phyloP scores from a whole-genome alignment of 1,284 basidiomycete genomes.

The Prillingera fragicola region DNA sequence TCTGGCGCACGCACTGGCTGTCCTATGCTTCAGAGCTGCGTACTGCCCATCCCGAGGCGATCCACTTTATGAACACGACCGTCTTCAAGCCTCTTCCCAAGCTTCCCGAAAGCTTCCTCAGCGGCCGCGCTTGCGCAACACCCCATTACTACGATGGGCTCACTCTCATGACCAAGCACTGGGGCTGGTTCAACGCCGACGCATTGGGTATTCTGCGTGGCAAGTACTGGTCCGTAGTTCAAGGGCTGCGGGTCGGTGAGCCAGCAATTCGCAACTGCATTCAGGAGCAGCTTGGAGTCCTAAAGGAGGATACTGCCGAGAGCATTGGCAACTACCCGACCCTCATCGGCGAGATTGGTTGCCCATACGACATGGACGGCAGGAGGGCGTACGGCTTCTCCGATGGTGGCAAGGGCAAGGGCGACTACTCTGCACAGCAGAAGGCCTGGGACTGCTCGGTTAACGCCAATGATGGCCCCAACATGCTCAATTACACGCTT shows the following conservation, averaged over 20 bases:
- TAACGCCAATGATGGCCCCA: slow-evolving; percentile 79
- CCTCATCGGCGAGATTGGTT: slow-evolving; percentile 92
- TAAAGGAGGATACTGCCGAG: slow-evolving; percentile 61
- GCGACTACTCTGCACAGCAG: slow-evolving; percentile 74
- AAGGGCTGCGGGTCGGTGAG: slow-evolving; percentile 64
- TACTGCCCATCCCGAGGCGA: slow-evolving; percentile 69
- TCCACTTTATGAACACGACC: slow-evolving; percentile 86
- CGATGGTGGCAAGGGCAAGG: slow-evolving; percentile 64
- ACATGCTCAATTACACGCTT: slow-evolving; percentile 74
- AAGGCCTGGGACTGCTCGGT: slow-evolving; percentile 86
- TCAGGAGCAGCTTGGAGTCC: slow-evolving; percentile 73
- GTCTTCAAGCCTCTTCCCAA: slow-evolving; percentile 73
- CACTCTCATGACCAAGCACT: slow-evolving; percentile 65
- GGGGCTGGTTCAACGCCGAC: slow-evolving; percentile 89
- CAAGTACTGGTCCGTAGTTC: slow-evolving; percentile 62
- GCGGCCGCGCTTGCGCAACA: slow-evolving; percentile 69
- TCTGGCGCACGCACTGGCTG: slow-evolving; percentile 74
- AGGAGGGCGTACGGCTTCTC: slow-evolving; percentile 79
- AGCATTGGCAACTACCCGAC: slow-evolving; percentile 70
- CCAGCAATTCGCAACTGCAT: slow-evolving; percentile 72
- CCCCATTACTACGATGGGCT: slow-evolving; percentile 95
- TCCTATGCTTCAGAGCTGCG: slow-evolving; percentile 64
- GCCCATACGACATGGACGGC: slow-evolving; percentile 84
- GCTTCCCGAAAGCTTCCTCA: slow-evolving; percentile 58
- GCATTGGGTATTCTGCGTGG: slow-evolving; percentile 67